Base-by-base conservation (phyloP, 2,329 filamentous ascomycete genomes). In the Fusarium buharicum region DNA sequence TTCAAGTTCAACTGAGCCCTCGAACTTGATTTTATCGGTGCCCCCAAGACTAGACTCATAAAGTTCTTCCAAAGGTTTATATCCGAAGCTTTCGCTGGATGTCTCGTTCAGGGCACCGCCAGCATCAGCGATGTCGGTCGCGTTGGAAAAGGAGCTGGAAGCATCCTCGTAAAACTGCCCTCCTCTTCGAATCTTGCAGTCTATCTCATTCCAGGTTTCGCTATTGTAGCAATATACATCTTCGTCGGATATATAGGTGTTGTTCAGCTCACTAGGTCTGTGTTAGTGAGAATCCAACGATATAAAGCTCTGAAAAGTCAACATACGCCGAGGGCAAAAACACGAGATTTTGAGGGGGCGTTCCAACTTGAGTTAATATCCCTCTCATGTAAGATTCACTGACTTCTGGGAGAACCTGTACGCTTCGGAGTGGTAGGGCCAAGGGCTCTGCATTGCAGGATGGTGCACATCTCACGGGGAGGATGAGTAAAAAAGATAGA, bases 201-300 rank as follows among this genome's bases (percentile, higher is more conserved):
- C 71, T 16, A 53, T 18, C 11, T 73, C 67, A 51, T 72, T 73
- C 50, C 61, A 72, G 17, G 74, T 69, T 4, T 72, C 61, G 0
- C 56, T 60, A 1, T 63, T 37, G 44, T 73, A 68, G 44, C 73
- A 76, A 43, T 62, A 66, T 11, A 65, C 45, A 6, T 74, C 52
- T 2, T 66, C 37, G 46, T 74, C 67, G 57, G 76, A 75, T 24
- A 75, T 68, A 61, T 67, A 75, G 1, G 73, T 76, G 7, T 76
- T 76, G 22, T 75, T 77, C 14, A 77, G 49, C 11, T 77, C 73
- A 3, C 74, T 76, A 33, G 14, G 46, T 13, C 2, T 2, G 1
- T 6, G 37, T 66, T 37, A 68, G 48, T 14, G 24, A 6, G 3
- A 1, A 16, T n/a, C 14, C n/a, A 12, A 14, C 17, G n/a, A n/a